Base-by-base conservation (phyloP, 78 protist genomes). In the Emiliania huxleyi region DNA sequence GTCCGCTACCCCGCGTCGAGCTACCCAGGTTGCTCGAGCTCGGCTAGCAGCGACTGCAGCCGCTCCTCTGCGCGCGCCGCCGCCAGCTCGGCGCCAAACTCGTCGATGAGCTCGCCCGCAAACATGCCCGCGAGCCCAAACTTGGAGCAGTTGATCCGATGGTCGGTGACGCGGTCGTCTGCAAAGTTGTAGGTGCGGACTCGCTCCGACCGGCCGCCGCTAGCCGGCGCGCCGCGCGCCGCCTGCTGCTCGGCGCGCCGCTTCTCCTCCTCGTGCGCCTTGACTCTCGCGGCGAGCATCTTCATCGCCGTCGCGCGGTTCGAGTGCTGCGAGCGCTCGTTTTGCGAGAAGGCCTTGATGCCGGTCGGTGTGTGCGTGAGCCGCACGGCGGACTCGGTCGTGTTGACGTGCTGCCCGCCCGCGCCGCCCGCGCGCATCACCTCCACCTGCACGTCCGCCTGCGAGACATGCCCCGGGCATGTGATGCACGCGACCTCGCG, bases 381-480 rank as follows among this genome's bases (percentile, higher is more conserved):
- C 40, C 98, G 93, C 26, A 97, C 98, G 0, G 98, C 98, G 11
- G 94, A 55, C 55, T 97, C 98, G 1, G 99, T 97, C 26, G 96
- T 97, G 95, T 98, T 98, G 37, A 98, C 99, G 40, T 94, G 90
- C 91, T 98, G 99, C 26, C 99, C 99, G 52, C 99, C 99, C 12
- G 97, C 97, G 25, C 99, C 99, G 22, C 96, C 37, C 69, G 93
- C 48, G 48, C 83, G 77, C 71, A 1, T 45, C 11, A 29, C 33
- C 33, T 90, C 85, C 4, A 90, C 81, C 33, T 1, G 29, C 62
- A 52, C 62, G 15, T 52, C 62, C 29, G 62, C 8, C n/a, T n/a
- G n/a, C n/a, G n/a, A n/a, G n/a, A n/a, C n/a, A n/a, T n/a, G n/a
- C n/a, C n/a, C n/a, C n/a, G n/a, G n/a, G n/a, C n/a, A n/a, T n/a